Percentiles rank a stretch among this genome's conserved stretches.
phyloP scores from a whole-genome alignment of 2,329 filamentous ascomycete species.

The Penicillium hesseltinei region DNA sequence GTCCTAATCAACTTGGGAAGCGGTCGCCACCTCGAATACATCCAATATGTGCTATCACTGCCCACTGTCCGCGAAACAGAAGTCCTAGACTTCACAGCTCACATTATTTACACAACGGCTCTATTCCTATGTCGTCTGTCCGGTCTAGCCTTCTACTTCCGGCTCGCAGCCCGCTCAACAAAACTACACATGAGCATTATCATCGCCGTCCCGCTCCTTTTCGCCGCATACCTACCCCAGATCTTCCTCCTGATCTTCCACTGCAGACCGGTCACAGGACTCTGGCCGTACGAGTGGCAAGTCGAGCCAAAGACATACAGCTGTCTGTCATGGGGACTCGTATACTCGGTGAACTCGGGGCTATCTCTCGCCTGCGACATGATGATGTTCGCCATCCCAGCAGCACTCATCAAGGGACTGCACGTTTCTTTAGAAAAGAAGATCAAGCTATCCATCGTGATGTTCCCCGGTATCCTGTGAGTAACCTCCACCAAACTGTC shows the following conservation, averaged over 20 bases:
- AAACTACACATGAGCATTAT: constrained; percentile 25
- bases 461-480: constrained; percentile 52
- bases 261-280: constrained; percentile 50
- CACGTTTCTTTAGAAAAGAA: constrained; percentile 48
- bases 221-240: constrained; percentile 49
- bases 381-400: constrained; percentile 51
- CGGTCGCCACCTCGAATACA: constrained; percentile 38
- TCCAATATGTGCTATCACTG: constrained; percentile 48
- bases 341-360: constrained; percentile 53
- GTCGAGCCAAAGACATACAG: constrained; percentile 40
- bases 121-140: constrained; percentile 53
- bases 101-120: constrained; percentile 53
- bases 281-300: constrained; percentile 55
- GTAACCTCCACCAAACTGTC: constrained; percentile 12
- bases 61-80: constrained; percentile 45
- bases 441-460: constrained; percentile 49
- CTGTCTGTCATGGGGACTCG: constrained; percentile 52
- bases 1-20: constrained; percentile 50
- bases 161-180: constrained; percentile 41
- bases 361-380: constrained; percentile 53
- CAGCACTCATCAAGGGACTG: constrained; percentile 48
- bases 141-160: constrained; percentile 53
- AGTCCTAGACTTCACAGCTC: constrained; percentile 51
- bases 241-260: constrained; percentile 54
- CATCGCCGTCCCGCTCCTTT: constrained; percentile 34